These are phyloP conservation scores for Zalaria obscura DNA, from an alignment of 2,329 filamentous ascomycete species.

Conservation along the genomic window DNA sequence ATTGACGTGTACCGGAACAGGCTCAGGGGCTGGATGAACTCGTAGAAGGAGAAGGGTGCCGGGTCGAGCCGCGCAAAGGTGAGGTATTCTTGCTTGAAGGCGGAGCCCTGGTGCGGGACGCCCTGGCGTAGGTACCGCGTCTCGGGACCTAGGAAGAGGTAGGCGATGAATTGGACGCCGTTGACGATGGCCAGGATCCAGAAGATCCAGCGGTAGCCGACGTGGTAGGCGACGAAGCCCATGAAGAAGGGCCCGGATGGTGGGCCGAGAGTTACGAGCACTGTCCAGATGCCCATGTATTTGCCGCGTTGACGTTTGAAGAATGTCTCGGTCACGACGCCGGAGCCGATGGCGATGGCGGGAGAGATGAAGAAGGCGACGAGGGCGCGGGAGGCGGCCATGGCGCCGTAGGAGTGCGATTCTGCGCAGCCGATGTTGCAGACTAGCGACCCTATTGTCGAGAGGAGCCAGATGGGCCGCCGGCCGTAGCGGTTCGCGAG, in stretches of 20 bases:
- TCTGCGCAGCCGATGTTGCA: slow-evolving; percentile 40
- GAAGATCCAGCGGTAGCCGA: slow-evolving; percentile 44
- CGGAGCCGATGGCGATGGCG: slow-evolving; percentile 38
- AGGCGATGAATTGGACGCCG: slow-evolving; percentile 38
- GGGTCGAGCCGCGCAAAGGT: slow-evolving; percentile 35
- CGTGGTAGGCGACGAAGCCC: slow-evolving; percentile 32
- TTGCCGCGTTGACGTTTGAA: slow-evolving; percentile 38
- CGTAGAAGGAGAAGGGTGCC: slow-evolving; percentile 29
- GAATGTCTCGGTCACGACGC: slow-evolving; percentile 41
- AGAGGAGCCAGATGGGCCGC: slow-evolving; percentile 38
- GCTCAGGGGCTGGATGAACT: slow-evolving; percentile 37
- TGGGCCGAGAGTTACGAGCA: slow-evolving; percentile 33
- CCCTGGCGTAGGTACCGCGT: slow-evolving; percentile 35
- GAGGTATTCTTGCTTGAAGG: slow-evolving; percentile 27
- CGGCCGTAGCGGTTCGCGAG: slow-evolving; percentile 38
- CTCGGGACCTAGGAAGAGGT: slow-evolving; percentile 39
- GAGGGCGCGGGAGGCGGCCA: slow-evolving; percentile 35
- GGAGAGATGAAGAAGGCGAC: slow-evolving; percentile 42
- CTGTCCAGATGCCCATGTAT: slow-evolving; percentile 43
- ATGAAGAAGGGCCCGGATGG: slow-evolving; percentile 24
- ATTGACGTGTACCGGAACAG: slow-evolving; percentile 31
- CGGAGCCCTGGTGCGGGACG: slow-evolving; percentile 16
- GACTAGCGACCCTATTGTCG: slow-evolving; percentile 29
- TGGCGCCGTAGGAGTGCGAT: slow-evolving; percentile 31
- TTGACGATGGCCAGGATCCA: slow-evolving; percentile 43